These are phyloP conservation scores for Cladorrhinum samala DNA, from an alignment of 495 filamentous ascomycete genomes.

Conservation along the genomic window DNA sequence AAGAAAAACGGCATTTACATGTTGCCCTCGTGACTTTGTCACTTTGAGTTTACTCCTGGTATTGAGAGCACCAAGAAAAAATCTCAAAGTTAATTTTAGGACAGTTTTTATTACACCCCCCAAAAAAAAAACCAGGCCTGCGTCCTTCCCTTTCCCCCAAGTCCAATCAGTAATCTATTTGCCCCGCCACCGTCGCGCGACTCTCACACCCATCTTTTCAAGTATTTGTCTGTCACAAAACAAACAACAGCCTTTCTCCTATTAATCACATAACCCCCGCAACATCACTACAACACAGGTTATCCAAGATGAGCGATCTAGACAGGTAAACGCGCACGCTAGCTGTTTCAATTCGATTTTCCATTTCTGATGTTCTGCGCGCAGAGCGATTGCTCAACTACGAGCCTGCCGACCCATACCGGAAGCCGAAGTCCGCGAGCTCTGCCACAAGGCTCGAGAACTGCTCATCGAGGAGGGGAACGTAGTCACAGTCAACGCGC, in stretches of 20 bases:
- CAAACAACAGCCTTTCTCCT: background rate
- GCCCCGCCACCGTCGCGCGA: background rate
- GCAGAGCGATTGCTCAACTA: constrained; percentile 88
- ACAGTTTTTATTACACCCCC: background rate
- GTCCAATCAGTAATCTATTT: background rate
- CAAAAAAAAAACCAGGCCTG: too few species aligned
- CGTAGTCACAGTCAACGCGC: constrained; percentile 91
- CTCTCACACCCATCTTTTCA: too few species aligned
- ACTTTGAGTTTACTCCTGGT: too few species aligned
- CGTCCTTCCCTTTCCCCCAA: too few species aligned
- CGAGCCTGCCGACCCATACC: constrained; percentile 95
- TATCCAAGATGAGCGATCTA: constrained; percentile 25
- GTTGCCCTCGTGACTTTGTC: too few species aligned
- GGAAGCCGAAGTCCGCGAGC: constrained; percentile 86
- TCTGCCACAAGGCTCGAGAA: constrained; percentile 97
- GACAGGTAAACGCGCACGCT: constrained; percentile 16
- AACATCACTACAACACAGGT: background rate
- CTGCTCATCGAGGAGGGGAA: constrained; percentile 97
- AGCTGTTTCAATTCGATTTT: background rate
- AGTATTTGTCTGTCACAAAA: too few species aligned
- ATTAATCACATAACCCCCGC: background rate
- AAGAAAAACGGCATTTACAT: too few species aligned
- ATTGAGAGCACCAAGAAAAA: too few species aligned
- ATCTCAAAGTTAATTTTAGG: background rate
- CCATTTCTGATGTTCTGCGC: background rate